These are phyloP conservation scores for Corynespora cassiicola DNA, from an alignment of 2,329 filamentous ascomycete genomes.

Conservation along the genomic window DNA sequence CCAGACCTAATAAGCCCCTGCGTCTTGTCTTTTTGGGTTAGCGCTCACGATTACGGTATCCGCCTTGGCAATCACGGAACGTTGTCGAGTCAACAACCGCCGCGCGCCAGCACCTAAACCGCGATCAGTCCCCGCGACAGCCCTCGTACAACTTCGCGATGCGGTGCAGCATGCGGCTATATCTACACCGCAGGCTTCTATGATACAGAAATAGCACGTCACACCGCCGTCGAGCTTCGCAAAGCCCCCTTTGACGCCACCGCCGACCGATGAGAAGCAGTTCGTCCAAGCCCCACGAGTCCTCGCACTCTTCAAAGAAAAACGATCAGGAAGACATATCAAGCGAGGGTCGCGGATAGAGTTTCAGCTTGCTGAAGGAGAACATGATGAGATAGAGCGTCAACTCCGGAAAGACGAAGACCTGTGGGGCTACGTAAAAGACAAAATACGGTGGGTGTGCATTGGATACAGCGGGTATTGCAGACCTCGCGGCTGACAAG, in stretches of 20 bases:
- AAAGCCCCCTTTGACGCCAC: constrained; percentile 24
- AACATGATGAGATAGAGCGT: constrained; percentile 20
- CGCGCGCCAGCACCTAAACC: constrained; percentile 1
- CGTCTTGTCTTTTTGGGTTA: too few species aligned
- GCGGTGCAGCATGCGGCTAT: constrained; percentile 10
- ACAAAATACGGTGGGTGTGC: constrained; percentile 22
- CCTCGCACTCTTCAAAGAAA: constrained; percentile 23
- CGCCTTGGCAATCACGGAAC: too few species aligned
- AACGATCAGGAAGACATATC: constrained; percentile 19
- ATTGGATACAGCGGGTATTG: background rate
- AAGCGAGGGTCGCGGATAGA: constrained; percentile 14
- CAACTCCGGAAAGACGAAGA: constrained; percentile 15
- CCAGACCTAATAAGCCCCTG: too few species aligned
- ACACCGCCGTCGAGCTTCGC: constrained; percentile 24
- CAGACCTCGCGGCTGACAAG: constrained; percentile 11
- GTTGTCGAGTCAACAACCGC: too few species aligned
- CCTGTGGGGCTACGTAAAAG: constrained; percentile 18
- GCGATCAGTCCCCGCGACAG: constrained; percentile 1
- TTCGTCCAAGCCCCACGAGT: constrained; percentile 17
- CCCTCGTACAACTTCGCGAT: constrained; percentile 5
- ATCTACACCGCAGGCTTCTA: constrained; percentile 15
- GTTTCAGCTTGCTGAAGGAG: constrained; percentile 21
- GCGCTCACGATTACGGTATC: too few species aligned
- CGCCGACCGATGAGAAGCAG: constrained; percentile 23
- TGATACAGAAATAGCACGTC: constrained; percentile 13